phyloP scores from a whole-genome alignment of 106 monocot genomes.

The Platanthera guangdongensis region DNA sequence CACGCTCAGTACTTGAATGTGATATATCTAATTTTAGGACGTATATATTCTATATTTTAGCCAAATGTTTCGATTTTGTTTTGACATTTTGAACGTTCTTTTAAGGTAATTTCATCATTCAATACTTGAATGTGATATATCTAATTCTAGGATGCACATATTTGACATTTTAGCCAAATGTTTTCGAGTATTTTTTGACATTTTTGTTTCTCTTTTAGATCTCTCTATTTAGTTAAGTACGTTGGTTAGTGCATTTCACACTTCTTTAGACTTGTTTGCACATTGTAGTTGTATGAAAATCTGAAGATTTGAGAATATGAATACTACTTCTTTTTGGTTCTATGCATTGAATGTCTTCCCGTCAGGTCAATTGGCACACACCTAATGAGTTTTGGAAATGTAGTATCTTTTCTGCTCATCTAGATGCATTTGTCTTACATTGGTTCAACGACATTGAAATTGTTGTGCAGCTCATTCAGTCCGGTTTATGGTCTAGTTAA shows the following conservation, averaged over 20 bases:
- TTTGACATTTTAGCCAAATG: neutral
- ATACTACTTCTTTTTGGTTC: too few species aligned
- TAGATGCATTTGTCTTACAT: neutral
- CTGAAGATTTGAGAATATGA: too few species aligned
- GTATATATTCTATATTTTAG: neutral
- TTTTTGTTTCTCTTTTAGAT: neutral
- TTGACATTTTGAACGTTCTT: constrained; percentile 36
- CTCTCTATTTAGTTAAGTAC: too few species aligned
- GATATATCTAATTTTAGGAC: neutral
- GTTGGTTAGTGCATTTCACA: too few species aligned
- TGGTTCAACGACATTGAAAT: neutral
- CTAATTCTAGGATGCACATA: neutral
- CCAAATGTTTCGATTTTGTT: neutral
- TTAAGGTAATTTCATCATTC: constrained; percentile 44
- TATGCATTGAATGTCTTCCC: too few species aligned
- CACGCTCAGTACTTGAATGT: neutral
- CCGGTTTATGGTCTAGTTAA: neutral
- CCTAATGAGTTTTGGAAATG: neutral
- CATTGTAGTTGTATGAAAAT: too few species aligned
- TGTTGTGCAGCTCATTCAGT: neutral
- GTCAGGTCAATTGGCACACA: too few species aligned
- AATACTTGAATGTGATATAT: neutral
- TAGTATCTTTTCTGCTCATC: neutral
- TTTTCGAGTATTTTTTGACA: neutral
- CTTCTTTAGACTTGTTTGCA: too few species aligned